phyloP scores from a whole-genome alignment of 495 filamentous ascomycete genomes.

The Aspergillus conjunctus region DNA sequence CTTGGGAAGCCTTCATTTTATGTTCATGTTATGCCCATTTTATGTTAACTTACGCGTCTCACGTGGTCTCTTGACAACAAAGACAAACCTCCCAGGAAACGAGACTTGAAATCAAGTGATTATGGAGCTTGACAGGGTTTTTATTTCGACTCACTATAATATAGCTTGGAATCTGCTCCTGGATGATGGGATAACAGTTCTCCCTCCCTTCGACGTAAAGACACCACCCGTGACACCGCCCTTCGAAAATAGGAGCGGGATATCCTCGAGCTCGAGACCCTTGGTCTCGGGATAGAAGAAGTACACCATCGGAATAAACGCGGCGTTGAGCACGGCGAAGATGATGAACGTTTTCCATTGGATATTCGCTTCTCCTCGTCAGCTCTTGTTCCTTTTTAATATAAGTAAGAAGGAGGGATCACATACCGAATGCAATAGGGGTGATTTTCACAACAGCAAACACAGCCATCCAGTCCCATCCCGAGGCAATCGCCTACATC shows the following conservation, averaged over 20 bases:
- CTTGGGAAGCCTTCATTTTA: too few relatives aligned
- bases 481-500: conserved; percentile 43
- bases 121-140: too few relatives aligned
- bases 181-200: conserved; percentile 29
- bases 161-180: too few relatives aligned
- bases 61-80: too few relatives aligned
- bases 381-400: neutral
- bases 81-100: too few relatives aligned
- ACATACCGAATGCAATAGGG: conserved; percentile 48
- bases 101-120: too few relatives aligned
- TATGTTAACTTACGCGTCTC: too few relatives aligned
- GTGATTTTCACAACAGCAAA: conserved; percentile 63
- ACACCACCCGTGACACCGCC: conserved; percentile 43
- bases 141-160: too few relatives aligned
- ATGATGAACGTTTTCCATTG: conserved; percentile 67
- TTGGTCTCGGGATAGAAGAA: conserved; percentile 69
- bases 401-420: neutral
- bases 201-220: conserved; percentile 32
- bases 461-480: conserved; percentile 54
- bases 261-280: conserved; percentile 70
- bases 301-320: conserved; percentile 65
- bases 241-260: conserved; percentile 59
- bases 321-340: conserved; percentile 57
- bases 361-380: conserved; percentile 40
- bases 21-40: too few relatives aligned